These are phyloP conservation scores for Gigaspora rosea DNA, from an alignment of 192 early-diverging fungal genomes.

Conservation along the genomic window DNA sequence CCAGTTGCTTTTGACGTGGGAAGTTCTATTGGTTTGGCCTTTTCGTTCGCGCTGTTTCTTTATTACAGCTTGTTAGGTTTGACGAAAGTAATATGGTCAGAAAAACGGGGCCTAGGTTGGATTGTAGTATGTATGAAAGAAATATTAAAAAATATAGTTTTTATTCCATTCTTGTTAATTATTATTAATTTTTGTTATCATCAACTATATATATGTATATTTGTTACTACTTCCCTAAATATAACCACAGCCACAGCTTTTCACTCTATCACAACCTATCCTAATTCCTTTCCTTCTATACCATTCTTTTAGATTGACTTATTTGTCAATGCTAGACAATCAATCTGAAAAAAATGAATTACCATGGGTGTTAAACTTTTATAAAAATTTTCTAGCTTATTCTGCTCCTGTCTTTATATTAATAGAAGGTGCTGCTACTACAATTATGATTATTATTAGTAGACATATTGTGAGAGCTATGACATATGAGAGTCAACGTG, in stretches of 20 bases:
- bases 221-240: background rate
- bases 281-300: constrained; percentile 16
- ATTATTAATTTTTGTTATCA: background rate
- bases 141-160: background rate
- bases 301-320: constrained; percentile 11
- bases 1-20: constrained; percentile 24
- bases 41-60: constrained; percentile 18
- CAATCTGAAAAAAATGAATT: background rate
- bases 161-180: background rate
- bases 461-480: background rate
- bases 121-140: constrained; percentile 14
- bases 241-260: constrained; percentile 7
- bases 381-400: constrained; percentile 13
- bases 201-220: background rate
- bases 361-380: background rate
- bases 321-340: background rate
- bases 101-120: constrained; percentile 13
- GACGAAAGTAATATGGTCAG: constrained; percentile 3
- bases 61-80: constrained; percentile 2
- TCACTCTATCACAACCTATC: constrained; percentile 16
- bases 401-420: constrained; percentile 14
- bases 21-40: background rate
- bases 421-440: constrained; percentile 18
- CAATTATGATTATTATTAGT: background rate
- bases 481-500: background rate